Conservation (phyloP, 345 rosid genomes). For the Populus simonii region DNA sequence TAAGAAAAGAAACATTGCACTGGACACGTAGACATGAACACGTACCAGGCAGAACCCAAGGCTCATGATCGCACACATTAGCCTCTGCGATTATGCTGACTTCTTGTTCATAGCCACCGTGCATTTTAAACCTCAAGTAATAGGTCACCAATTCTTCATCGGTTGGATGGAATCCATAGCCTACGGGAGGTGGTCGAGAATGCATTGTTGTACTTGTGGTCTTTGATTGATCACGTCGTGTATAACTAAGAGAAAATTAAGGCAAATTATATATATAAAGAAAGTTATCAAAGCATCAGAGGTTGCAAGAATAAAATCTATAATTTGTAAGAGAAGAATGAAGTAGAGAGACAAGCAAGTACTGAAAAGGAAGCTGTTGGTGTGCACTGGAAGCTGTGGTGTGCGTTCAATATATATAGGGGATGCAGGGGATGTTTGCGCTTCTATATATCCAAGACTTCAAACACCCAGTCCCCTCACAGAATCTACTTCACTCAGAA, state of each 20-base stretch:
- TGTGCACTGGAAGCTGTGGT: not conserved
- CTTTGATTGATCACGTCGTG: not conserved
- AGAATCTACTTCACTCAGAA: not conserved
- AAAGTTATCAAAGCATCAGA: too few relatives aligned
- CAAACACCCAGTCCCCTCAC: not conserved
- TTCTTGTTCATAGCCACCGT: not conserved
- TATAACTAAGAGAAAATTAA: not conserved
- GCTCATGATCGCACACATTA: conserved; percentile 37
- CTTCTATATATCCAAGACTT: not conserved
- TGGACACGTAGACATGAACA: not conserved
- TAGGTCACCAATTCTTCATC: conserved; percentile 38
- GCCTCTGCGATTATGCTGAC: conserved; percentile 27
- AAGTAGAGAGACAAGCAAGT: too few relatives aligned
- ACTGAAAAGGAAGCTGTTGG: not conserved
- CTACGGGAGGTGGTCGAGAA: not conserved
- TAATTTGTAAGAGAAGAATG: too few relatives aligned
- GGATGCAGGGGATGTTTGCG: not conserved
- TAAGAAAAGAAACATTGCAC: not conserved
- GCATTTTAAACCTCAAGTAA: conserved; percentile 34
- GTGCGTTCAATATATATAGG: not conserved
- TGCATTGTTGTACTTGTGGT: not conserved
- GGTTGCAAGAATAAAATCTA: not conserved
- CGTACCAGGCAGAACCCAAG: conserved; percentile 45
- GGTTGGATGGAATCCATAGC: conserved; percentile 40
- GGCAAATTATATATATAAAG: not conserved